phyloP scores from a whole-genome alignment of 1,139 yeast genomes.

The Pichia sp. region DNA sequence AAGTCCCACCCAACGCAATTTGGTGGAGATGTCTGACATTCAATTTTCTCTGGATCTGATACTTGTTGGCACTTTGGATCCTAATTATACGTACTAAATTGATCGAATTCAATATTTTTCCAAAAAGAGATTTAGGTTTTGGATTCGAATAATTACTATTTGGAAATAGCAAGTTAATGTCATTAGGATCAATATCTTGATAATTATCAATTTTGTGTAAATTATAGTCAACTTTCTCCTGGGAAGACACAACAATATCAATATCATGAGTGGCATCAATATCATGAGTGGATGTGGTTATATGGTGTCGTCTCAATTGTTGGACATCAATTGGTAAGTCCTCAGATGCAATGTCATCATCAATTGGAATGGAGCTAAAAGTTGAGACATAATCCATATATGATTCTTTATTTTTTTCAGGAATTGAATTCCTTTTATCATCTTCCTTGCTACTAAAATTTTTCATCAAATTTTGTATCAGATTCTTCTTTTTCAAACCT shows the following conservation, averaged over 20 bases:
- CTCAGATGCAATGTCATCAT: slow-evolving; percentile 14
- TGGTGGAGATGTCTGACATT: slow-evolving; percentile 68
- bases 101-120: slow-evolving; percentile 4
- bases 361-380: slow-evolving; percentile 13
- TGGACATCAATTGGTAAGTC: slow-evolving; percentile 23
- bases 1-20: slow-evolving; percentile 76
- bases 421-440: neutral
- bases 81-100: slow-evolving; percentile 11
- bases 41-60: slow-evolving; percentile 44
- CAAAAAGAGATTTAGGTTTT: neutral
- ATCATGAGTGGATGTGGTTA: neutral
- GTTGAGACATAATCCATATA: slow-evolving; percentile 6
- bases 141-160: neutral
- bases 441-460: neutral
- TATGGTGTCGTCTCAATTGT: slow-evolving; percentile 1
- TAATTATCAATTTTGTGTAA: slow-evolving; percentile 17
- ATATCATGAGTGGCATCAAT: slow-evolving; percentile 6
- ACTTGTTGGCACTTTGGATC: slow-evolving; percentile 16
- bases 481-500: neutral
- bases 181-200: slow-evolving; percentile 9
- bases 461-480: neutral
- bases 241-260: slow-evolving; percentile 22
- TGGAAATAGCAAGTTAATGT: neutral
- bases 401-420: slow-evolving; percentile 3
- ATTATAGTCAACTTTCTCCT: slow-evolving; percentile 23